A percentile compares a stretch with the other conserved stretches of the same genome.
Evolutionary conservation across 116 monocot species (phyloP).

Genomic region (Cymodocea nodosa): DNA sequence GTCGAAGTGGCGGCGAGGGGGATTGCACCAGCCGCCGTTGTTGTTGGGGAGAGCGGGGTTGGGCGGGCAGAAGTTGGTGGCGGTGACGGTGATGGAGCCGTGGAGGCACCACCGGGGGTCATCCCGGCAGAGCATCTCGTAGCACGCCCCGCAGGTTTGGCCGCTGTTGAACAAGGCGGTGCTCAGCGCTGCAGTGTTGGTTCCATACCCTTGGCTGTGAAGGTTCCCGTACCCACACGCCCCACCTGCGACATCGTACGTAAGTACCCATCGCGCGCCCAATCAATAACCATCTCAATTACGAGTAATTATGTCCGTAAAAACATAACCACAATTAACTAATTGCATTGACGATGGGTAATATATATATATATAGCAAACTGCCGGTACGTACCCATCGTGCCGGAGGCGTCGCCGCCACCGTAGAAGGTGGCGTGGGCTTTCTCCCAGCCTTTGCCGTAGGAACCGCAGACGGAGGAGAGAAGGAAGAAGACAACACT

Average conservation of each 20-base stretch:
- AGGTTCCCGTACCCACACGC: conserved; percentile 10
- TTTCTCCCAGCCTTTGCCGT: conserved; percentile 11
- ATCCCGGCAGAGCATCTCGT: conserved; percentile 45
- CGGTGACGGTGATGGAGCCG: conserved; percentile 47
- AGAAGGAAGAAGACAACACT: conserved; percentile 5
- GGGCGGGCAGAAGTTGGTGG: conserved; percentile 75
- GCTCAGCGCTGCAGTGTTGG: conserved; percentile 58
- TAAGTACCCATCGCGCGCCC: too few species aligned
- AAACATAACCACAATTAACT: too few species aligned
- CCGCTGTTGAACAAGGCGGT: conserved; percentile 50
- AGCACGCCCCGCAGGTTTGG: conserved; percentile 55
- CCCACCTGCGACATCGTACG: conserved; percentile 36
- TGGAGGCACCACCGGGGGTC: conserved; percentile 43
- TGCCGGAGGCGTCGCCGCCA: conserved; percentile 37
- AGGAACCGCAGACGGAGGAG: neutral
- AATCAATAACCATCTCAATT: too few species aligned
- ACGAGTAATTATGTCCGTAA: too few species aligned
- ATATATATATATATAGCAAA: neutral
- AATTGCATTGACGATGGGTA: neutral
- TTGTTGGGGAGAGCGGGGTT: conserved; percentile 42
- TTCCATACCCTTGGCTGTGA: conserved; percentile 64
- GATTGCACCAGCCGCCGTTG: conserved; percentile 75
- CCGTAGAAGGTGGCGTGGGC: conserved; percentile 37
- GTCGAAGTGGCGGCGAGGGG: conserved; percentile 57
- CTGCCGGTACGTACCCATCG: conserved; percentile 22